Evolutionary conservation across 1,284 basidiomycete genomes (phyloP).

Genomic region (Calocybe gambosa): DNA sequence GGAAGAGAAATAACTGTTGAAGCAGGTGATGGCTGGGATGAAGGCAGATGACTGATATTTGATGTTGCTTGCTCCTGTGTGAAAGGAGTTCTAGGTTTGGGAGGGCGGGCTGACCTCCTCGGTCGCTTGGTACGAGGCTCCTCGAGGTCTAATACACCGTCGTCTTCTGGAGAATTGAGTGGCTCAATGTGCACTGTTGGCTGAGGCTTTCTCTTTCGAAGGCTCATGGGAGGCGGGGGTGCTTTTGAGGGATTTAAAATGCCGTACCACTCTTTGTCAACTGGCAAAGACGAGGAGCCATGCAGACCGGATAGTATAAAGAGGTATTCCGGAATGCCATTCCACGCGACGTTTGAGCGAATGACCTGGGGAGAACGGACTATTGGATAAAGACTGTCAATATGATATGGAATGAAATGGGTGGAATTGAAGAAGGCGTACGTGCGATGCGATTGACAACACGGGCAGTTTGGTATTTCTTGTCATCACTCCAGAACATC

Average conservation of each 20-base stretch:
- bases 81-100: constrained; percentile 7
- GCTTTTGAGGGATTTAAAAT: constrained; percentile 28
- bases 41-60: not conserved
- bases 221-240: constrained; percentile 22
- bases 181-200: constrained; percentile 23
- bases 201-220: constrained; percentile 30
- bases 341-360: constrained; percentile 32
- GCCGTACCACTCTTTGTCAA: constrained; percentile 27
- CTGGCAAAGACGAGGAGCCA: constrained; percentile 22
- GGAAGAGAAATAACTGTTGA: constrained; percentile 3
- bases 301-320: constrained; percentile 31
- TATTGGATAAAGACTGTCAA: constrained; percentile 14
- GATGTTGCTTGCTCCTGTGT: constrained; percentile 4
- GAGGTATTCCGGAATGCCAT: constrained; percentile 32
- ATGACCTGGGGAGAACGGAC: constrained; percentile 32
- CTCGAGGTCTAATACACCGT: constrained; percentile 17
- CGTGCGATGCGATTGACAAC: constrained; percentile 36
- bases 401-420: not conserved
- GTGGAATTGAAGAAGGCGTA: constrained; percentile 22
- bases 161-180: constrained; percentile 16
- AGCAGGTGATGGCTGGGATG: constrained; percentile 3
- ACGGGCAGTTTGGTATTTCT: constrained; percentile 29
- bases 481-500: constrained; percentile 40
- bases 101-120: constrained; percentile 13
- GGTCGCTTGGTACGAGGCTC: constrained; percentile 19